Evolutionary conservation across 257 asterid species (phyloP).

Genomic region (Solanum lignicaule): DNA sequence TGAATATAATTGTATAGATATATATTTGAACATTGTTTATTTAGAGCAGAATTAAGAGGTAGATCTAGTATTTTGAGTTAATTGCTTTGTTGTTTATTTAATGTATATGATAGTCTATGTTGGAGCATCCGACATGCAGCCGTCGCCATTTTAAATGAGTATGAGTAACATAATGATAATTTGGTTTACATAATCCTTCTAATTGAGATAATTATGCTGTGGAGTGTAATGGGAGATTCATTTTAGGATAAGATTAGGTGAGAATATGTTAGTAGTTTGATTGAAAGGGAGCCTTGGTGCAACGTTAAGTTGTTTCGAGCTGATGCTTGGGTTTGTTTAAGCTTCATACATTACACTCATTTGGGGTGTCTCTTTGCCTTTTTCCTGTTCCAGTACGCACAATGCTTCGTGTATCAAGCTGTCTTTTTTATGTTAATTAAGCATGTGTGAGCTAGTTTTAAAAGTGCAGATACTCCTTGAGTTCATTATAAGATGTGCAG

Average conservation of each 20-base stretch:
- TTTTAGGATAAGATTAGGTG: not conserved
- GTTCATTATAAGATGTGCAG: not conserved
- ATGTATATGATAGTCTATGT: not conserved
- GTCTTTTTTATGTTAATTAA: not conserved
- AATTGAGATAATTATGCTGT: not conserved
- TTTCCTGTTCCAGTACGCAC: not conserved
- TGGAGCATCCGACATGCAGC: not conserved
- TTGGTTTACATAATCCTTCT: not conserved
- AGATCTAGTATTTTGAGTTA: not conserved
- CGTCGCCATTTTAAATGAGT: not conserved
- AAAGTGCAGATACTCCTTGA: not conserved
- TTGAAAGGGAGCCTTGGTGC: not conserved
- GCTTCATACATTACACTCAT: not conserved
- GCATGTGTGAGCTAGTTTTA: not conserved
- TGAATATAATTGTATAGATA: not conserved
- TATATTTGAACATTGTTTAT: not conserved
- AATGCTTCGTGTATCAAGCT: not conserved
- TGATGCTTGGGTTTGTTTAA: not conserved
- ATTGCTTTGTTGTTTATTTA: not conserved
- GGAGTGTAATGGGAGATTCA: not conserved
- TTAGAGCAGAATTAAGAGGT: not conserved
- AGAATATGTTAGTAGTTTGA: not conserved
- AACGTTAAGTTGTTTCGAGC: not conserved
- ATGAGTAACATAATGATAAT: not conserved
- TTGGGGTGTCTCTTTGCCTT: not conserved